Base-by-base conservation (phyloP, 163 green algal genomes). In the Scenedesmus sp. region DNA sequence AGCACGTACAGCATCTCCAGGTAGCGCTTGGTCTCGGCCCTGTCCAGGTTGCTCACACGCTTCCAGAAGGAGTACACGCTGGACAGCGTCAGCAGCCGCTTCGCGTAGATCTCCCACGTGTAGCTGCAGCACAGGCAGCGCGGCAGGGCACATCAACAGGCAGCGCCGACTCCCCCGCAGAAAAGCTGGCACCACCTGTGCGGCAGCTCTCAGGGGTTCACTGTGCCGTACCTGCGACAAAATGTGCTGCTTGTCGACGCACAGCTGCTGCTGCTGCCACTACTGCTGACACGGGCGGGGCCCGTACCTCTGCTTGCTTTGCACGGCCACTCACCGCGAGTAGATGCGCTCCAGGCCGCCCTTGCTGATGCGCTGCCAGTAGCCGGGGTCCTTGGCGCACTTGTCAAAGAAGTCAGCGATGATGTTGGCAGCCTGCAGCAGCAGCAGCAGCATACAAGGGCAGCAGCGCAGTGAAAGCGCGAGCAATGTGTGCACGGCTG, bases 351-450 rank as follows among this genome's bases (percentile, higher is more conserved):
- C 94, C 33, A 96, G 90, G 16, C 90, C 88, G 59, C 53, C 94
- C 42, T 95, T 61, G 68, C 90, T 96, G 72, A 98, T 92, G 65
- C 81, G 85, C 22, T 95, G 92, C 96, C 96, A 98, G 83, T 96
- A 59, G 12, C 78, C 83, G 0, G 89, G 87, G 49, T 92, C 83
- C 35, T 26, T 16, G 96, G 92, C 51, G 73, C 87, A 95, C 35
- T 92, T 78, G 85, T 98, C 95, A 91, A 98, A 98, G 84, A 98
- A 98, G 81, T 96, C 92, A 0, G 93, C 96, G 91, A 98, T 97
- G 3, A 95, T 83, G 10, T 97, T 92, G 12, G 94, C 95, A 10
- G 94, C 92, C 35, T 88, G 81, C 81, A 86, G 49, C 42, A 65
- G 72, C 35, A 13, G 0, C 22, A 10, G 72, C 68, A 81, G 13